phyloP scores from a whole-genome alignment of 306 rosid genomes.

The Pachyrhizus erosus region DNA sequence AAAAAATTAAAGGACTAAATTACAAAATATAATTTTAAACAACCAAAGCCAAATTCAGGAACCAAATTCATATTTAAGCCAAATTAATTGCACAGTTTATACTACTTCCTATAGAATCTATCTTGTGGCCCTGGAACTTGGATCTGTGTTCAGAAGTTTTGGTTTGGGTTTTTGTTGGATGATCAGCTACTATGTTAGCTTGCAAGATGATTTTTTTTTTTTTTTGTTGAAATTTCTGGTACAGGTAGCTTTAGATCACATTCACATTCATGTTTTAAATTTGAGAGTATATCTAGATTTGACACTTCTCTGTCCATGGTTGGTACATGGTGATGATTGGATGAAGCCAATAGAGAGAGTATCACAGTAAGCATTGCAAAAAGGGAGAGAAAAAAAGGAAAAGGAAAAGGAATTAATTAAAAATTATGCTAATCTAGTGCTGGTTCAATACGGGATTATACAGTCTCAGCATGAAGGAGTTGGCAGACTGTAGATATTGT shows the following conservation, averaged over 20 bases:
- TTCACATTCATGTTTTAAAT: slow-evolving; percentile 4
- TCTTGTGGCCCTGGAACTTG: slow-evolving; percentile 13
- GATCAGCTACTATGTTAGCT: slow-evolving; percentile 14
- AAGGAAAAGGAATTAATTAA: not conserved
- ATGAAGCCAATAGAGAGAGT: slow-evolving; percentile 2
- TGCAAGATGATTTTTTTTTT: not conserved
- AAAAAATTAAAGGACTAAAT: too few relatives aligned
- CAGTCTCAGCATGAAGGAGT: slow-evolving; percentile 16
- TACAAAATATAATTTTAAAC: too few relatives aligned
- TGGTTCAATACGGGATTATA: slow-evolving; percentile 9
- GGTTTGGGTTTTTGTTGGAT: not conserved
- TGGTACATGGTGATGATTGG: slow-evolving; percentile 23
- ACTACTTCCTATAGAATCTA: not conserved
- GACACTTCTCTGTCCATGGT: not conserved
- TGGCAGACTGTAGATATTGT: not conserved
- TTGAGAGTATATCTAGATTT: slow-evolving; percentile 3
- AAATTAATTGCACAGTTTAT: not conserved
- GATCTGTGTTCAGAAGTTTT: not conserved
- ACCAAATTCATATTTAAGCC: too few relatives aligned
- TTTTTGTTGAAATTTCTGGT: slow-evolving; percentile 13
- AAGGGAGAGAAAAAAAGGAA: not conserved
- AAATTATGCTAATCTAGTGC: slow-evolving; percentile 11
- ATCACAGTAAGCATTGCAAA: not conserved
- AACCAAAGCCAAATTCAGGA: too few relatives aligned
- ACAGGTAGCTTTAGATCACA: not conserved